Evolutionary conservation across 169 alveolate species (phyloP), one percentile per base, ranked within the genome.

Genomic region (Babesia sp.): DNA sequence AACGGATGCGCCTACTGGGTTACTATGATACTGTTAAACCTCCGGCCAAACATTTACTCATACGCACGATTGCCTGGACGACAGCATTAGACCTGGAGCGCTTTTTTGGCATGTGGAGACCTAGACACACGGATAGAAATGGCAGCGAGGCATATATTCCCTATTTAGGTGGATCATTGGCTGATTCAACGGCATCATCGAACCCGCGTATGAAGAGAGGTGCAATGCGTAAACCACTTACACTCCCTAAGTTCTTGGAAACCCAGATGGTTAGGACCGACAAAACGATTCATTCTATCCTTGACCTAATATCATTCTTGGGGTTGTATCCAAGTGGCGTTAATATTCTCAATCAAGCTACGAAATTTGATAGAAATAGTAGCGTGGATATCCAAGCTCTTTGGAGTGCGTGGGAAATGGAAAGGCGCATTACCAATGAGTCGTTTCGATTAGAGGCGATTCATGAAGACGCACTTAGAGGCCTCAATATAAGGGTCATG

Each of bases 351-450:
- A 46, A 46, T 22, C 20, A 12, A 33, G 6, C 54, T 1, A 18
- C 69, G 24, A 33, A 14, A 11, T n/a, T n/a, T 20, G 24, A 22
- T 12, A 63, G 26, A n/a, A 28, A 45, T 12, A 29, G 8, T 16
- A 22, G 20, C 20, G 29, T 44, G 18, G 72, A 42, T 24, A 22
- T 44, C 18, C 46, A 22, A 7, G 26, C 44, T 1, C 45, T 63
- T 14, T 63, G 55, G 72, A 11, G 6, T 11, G 72, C 60, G 1
- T 63, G 72, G 72, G 37, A 22, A 26, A n/a, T 39, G 12, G 24
- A 45, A 28, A 63, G 59, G 22, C 60, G n/a, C 42, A 9, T 63
- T 3, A 63, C 39, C 11, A 57, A 63, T 29, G 8, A 22, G 0
- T 6, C 45, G 2, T 9, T 63, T 9, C 29, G 33, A 18, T 14